Evolutionary conservation across 257 asterid genomes (phyloP).

Genomic region (Linderniella brevidens): DNA sequence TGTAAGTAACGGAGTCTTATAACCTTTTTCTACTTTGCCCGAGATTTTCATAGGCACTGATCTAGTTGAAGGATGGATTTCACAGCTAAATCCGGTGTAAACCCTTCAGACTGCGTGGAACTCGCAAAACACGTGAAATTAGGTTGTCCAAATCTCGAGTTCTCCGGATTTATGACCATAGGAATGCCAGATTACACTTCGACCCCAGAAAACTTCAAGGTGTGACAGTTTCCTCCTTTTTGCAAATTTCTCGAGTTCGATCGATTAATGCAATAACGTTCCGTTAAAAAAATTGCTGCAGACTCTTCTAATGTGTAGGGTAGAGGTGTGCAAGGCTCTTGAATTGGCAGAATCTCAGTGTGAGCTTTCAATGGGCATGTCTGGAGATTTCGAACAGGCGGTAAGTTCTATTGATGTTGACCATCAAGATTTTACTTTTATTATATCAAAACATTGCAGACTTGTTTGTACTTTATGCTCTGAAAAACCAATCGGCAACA

Average conservation of each 20-base stretch:
- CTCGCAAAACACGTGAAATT: constrained; percentile 53
- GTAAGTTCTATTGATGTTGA: constrained; percentile 17
- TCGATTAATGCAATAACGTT: too few species aligned
- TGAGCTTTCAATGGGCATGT: constrained; percentile 94
- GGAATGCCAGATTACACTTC: constrained; percentile 90
- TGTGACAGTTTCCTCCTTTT: constrained; percentile 9
- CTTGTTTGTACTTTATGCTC: too few species aligned
- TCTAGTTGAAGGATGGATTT: too few species aligned
- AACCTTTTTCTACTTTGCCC: not conserved
- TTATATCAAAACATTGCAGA: too few species aligned
- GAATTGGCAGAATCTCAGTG: constrained; percentile 46
- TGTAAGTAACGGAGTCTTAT: constrained; percentile 34
- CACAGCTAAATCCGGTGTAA: constrained; percentile 76
- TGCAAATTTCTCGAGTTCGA: not conserved
- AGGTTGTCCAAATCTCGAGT: constrained; percentile 58
- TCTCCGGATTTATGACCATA: constrained; percentile 87
- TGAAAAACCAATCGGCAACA: too few species aligned
- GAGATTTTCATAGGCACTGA: not conserved
- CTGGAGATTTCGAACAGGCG: constrained; percentile 82
- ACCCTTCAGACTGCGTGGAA: constrained; percentile 59
- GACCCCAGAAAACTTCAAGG: constrained; percentile 80
- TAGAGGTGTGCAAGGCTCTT: constrained; percentile 58
- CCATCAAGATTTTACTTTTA: too few species aligned
- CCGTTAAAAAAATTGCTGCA: constrained; percentile 14
- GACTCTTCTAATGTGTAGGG: constrained; percentile 57